Percentiles rank a stretch among this genome's conserved stretches.
Conservation (phyloP, 805 yeast genomes). For the Candida nemodendra region DNA sequence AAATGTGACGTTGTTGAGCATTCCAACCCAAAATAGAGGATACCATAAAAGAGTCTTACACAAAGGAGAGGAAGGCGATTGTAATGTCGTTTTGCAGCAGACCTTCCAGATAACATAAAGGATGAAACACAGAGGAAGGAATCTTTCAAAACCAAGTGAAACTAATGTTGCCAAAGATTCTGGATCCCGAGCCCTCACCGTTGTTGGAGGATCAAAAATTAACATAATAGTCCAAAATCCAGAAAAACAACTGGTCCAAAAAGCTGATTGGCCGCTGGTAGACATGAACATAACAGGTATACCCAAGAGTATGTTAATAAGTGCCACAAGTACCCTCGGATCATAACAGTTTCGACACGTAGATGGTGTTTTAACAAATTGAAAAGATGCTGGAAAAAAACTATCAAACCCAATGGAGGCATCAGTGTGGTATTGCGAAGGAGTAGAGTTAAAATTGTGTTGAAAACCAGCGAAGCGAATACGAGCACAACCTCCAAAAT, state of each 20-base stretch:
- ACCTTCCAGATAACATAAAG: slow-evolving; percentile 67
- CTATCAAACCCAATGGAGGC: slow-evolving; percentile 60
- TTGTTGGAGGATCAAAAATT: slow-evolving; percentile 75
- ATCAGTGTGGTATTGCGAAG: slow-evolving; percentile 52
- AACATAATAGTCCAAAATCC: slow-evolving; percentile 85
- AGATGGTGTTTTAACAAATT: slow-evolving; percentile 47
- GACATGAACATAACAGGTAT: slow-evolving; percentile 55
- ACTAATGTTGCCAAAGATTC: slow-evolving; percentile 58
- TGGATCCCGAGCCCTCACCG: slow-evolving; percentile 51
- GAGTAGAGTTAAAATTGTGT: slow-evolving; percentile 43
- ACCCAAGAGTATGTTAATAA: slow-evolving; percentile 61
- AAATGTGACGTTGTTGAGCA: slow-evolving; percentile 82
- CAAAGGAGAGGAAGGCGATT: slow-evolving; percentile 37
- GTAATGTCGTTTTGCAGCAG: slow-evolving; percentile 50
- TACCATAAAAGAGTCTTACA: slow-evolving; percentile 62
- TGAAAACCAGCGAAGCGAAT: slow-evolving; percentile 56
- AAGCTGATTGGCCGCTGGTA: slow-evolving; percentile 44
- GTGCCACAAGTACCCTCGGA: slow-evolving; percentile 57
- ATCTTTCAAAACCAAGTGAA: slow-evolving; percentile 69
- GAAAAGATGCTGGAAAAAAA: slow-evolving; percentile 72
- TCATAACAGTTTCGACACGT: slow-evolving; percentile 72
- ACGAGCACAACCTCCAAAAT: slow-evolving; percentile 76
- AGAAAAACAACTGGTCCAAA: slow-evolving; percentile 57
- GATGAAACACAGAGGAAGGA: slow-evolving; percentile 72
- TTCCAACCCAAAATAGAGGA: slow-evolving; percentile 79